Conservation (phyloP, 768 basidiomycete species). For the Daedaleopsis sinensis region DNA sequence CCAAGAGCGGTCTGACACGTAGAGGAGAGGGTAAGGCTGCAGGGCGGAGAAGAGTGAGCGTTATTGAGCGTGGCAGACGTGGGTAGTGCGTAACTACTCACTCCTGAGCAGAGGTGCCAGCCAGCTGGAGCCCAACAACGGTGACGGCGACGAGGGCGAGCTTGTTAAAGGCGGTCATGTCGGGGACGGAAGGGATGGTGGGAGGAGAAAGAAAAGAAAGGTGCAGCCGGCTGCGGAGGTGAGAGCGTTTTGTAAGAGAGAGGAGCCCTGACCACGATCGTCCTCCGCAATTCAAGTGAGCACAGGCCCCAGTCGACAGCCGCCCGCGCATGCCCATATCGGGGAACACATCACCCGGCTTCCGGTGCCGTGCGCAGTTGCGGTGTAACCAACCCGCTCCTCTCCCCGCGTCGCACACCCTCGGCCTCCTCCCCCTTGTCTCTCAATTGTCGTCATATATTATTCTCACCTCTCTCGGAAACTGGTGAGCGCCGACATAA, state of each 20-base stretch:
- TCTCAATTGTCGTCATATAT: no score
- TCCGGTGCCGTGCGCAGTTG: no score
- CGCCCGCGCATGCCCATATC: not conserved
- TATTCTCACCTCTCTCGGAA: no score
- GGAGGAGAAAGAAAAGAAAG: constrained; percentile 5
- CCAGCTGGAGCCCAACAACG: constrained; percentile 21
- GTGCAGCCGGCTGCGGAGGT: constrained; percentile 24
- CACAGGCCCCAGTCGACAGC: no score
- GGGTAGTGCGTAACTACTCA: constrained; percentile 10
- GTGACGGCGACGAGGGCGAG: constrained; percentile 17
- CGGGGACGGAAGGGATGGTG: not conserved
- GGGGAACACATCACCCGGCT: not conserved
- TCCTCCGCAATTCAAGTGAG: no score
- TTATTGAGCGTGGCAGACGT: not conserved
- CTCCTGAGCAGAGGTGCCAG: constrained; percentile 24
- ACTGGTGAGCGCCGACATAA: no score
- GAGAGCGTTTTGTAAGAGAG: not conserved
- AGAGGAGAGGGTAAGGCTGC: constrained; percentile 41
- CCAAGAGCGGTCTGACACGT: constrained; percentile 53
- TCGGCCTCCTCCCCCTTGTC: no score
- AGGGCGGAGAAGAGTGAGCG: not conserved
- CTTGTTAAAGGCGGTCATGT: constrained; percentile 15
- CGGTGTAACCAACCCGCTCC: no score
- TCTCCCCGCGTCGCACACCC: no score
- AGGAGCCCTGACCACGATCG: not conserved